Evolutionary conservation across 495 filamentous ascomycete species (phyloP).

Genomic region (Podospora appendiculata): DNA sequence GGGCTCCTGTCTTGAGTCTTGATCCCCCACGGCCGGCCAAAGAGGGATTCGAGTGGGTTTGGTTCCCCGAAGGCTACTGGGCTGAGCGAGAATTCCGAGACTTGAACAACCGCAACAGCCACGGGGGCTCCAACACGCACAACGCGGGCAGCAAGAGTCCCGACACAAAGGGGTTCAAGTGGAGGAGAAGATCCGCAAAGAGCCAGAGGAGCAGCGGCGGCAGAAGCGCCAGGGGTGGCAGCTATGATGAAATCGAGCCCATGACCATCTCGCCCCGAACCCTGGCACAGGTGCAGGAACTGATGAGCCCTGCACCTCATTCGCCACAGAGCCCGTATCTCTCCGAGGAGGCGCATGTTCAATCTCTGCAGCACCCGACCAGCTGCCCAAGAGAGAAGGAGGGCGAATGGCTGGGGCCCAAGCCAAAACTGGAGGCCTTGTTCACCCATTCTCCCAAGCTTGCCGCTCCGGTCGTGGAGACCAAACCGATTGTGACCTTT

Average conservation of each 20-base stretch:
- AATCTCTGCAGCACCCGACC: slow-evolving; percentile 19
- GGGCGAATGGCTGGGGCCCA: slow-evolving; percentile 13
- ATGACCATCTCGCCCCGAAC: slow-evolving; percentile 13
- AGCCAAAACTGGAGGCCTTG: background rate
- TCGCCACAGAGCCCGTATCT: slow-evolving; percentile 20
- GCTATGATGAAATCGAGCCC: slow-evolving; percentile 8
- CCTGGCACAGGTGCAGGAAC: background rate
- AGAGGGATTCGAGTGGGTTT: slow-evolving; percentile 46
- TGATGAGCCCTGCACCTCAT: background rate
- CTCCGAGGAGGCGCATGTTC: slow-evolving; percentile 29
- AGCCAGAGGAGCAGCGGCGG: slow-evolving; percentile 20
- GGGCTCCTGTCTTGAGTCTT: slow-evolving; percentile 1
- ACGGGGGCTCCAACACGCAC: background rate
- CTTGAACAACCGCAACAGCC: background rate
- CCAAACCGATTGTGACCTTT: background rate
- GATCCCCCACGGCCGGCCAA: slow-evolving; percentile 44
- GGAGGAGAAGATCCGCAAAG: slow-evolving; percentile 29
- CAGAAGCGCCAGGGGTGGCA: slow-evolving; percentile 5
- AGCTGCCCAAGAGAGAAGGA: background rate
- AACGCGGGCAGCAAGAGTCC: background rate
- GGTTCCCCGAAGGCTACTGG: slow-evolving; percentile 50
- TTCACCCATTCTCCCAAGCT: background rate
- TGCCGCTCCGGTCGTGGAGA: background rate
- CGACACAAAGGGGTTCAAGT: slow-evolving; percentile 23
- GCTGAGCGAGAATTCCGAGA: slow-evolving; percentile 37